Base-by-base conservation (phyloP, 2,329 filamentous ascomycete species). In the Ilyonectria mors-panacis region DNA sequence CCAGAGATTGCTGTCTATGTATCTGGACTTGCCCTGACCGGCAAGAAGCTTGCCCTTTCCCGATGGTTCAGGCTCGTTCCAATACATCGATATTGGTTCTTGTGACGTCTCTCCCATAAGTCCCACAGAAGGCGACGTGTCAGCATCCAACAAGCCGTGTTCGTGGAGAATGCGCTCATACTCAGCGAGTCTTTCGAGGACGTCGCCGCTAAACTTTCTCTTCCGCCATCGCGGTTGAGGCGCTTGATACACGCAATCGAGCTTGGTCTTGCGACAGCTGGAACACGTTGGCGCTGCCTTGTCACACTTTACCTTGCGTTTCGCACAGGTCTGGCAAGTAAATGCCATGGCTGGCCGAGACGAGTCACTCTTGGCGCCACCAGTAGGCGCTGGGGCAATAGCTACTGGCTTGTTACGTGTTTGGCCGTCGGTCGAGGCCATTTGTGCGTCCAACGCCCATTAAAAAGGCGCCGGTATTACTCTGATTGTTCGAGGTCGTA, bases 161-260 rank as follows among this genome's bases (percentile, higher is more conserved):
- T 80, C 66, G 1, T 70, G 70, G 7, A 84, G 72, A 5, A 83
- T 77, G 21, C 74, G 70, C 68, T 85, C 83, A 55, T 84, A 84
- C 8, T 75, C 77, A 5, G 79, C 79, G 2, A 84, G 74, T 28
- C 74, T 75, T 57, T 83, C 80, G n/a, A 76, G 66, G 7, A 77
- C 37, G 35, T 76, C 77, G 30, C 77, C 76, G 47, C 69, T 75
- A 21, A 72, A 73, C 56, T 80, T 80, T 44, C 79, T 75, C 68
- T 83, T 84, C 23, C 81, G 76, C 60, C 78, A 78, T 12, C 81
- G 78, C 19, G 81, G 79, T 4, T 72, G 71, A 2, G 81, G 83
- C 19, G 78, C 76, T 63, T 81, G 78, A 48, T 85, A 86, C 7
- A 77, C 30, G 66, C 84, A 85, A 15, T 80, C 72, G 3, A 81